Evolutionary conservation across 352 stramenopile species (phyloP).

Genomic region (Phytophthora quininea): DNA sequence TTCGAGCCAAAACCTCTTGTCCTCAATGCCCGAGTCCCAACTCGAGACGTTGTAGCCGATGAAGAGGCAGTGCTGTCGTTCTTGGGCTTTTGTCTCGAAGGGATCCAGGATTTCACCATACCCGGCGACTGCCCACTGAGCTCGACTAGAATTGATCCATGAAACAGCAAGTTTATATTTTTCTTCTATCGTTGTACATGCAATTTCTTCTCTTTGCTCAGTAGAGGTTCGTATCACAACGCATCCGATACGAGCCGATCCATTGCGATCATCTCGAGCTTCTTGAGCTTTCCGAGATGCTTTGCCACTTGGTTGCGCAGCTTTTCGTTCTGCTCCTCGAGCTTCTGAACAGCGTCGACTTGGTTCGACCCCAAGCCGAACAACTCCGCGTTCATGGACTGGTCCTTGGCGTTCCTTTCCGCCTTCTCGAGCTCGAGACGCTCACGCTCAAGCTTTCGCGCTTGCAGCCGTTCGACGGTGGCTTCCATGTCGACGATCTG

Average conservation of each 20-base stretch:
- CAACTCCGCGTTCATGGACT: constrained; percentile 16
- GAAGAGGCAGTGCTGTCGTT: constrained; percentile 10
- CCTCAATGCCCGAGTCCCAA: constrained; percentile 18
- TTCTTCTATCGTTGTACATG: too few relatives aligned
- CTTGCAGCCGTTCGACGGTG: constrained; percentile 27
- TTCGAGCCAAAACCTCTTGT: constrained; percentile 13
- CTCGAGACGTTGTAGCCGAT: constrained; percentile 7
- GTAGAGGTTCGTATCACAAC: too few relatives aligned
- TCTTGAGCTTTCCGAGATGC: constrained; percentile 30
- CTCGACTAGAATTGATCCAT: constrained; percentile 1
- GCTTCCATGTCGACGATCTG: constrained; percentile 36
- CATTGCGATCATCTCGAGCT: constrained; percentile 27
- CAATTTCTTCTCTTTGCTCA: too few relatives aligned
- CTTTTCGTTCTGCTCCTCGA: constrained; percentile 47
- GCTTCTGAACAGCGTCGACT: constrained; percentile 23
- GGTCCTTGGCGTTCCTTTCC: neutral
- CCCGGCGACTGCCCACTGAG: neutral
- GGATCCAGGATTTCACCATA: constrained; percentile 31
- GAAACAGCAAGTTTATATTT: too few relatives aligned
- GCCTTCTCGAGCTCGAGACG: constrained; percentile 4
- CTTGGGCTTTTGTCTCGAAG: constrained; percentile 11
- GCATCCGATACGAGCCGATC: constrained; percentile 13
- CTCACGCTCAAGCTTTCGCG: constrained; percentile 29
- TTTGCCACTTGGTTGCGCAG: constrained; percentile 36
- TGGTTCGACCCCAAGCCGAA: constrained; percentile 23